Evolutionary conservation across 2,329 filamentous ascomycete genomes (phyloP), one percentile per base, ranked within the genome.

Genomic region (Fusarium buxicola): DNA sequence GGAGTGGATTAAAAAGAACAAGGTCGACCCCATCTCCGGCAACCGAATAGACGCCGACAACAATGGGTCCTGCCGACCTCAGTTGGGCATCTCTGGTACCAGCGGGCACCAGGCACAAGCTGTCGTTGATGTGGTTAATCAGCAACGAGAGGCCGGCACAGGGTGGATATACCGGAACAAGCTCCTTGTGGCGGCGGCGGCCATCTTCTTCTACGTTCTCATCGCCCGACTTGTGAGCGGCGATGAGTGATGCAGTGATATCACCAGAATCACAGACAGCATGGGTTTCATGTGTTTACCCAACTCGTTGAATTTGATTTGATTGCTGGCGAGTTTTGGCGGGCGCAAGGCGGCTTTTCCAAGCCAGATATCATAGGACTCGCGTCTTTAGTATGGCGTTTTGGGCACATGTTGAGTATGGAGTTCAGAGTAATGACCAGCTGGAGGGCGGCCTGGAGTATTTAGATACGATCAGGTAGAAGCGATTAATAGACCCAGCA

Each of bases 1-100:
- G 88, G 88, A 87, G 71, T 97, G 92, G 92, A 96, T 99, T 83
- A 87, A 87, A 73, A 88, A 92, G 72, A 87, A 92, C 73, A 87
- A 88, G 65, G 88, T 99, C 67, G 92, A 99, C 75, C 79, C 85
- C 7, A 80, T 81, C 9, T 97, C 92, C 0, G 95, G 95, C 2
- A 84, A 85, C 60, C 83, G 85, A 15, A 56, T 74, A 32, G 76
- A 77, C 18, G 72, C 68, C 31, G 80, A 86, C n/a, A 83, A 82
- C 4, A 81, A 86, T 27, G 74, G 77, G 10, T 81, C 80, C 2
- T 84, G 84, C 72, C 81, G 79, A 12, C 84, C 79, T 47, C 82
- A 82, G 72, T 80, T 84, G 47, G 79, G 92, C 76, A 82, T 90
- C 77, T 71, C 89, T 15, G 73, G 71, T 75, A 78, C 88, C 78